These are phyloP conservation scores for Raddia guianensis DNA, from an alignment of 176 grass and related monocot species.

Conservation along the genomic window DNA sequence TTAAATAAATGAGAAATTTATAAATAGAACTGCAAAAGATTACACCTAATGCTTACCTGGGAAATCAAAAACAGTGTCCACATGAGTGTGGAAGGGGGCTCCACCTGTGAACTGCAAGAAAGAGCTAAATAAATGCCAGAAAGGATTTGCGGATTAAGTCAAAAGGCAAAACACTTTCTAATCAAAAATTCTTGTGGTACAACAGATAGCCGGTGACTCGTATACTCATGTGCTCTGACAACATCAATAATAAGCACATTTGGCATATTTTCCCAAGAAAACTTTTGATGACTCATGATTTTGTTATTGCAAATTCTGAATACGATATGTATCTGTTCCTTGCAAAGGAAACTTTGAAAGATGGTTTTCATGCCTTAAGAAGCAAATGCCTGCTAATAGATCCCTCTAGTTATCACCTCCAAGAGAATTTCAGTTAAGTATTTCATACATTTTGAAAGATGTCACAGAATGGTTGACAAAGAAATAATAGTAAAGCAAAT, in stretches of 20 bases:
- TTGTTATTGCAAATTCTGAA: slow-evolving; percentile 20
- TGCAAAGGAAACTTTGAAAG: slow-evolving; percentile 3
- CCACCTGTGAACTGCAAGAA: slow-evolving; percentile 66
- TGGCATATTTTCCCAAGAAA: not conserved
- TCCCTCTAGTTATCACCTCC: slow-evolving; percentile 16
- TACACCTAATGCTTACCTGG: slow-evolving; percentile 68
- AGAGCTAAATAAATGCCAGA: slow-evolving; percentile 13
- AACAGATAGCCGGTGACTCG: slow-evolving; percentile 1
- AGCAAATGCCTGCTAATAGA: not conserved
- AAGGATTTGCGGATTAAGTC: slow-evolving; percentile 19
- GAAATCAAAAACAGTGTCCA: slow-evolving; percentile 95
- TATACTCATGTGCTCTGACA: not conserved
- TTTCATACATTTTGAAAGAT: slow-evolving; percentile 16
- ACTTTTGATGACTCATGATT: slow-evolving; percentile 7
- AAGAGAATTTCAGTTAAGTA: slow-evolving; percentile 10
- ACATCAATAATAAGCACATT: slow-evolving; percentile 31
- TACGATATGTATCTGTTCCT: not conserved
- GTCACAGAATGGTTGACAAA: slow-evolving; percentile 9
- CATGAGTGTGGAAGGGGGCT: slow-evolving; percentile 91
- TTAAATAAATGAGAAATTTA: slow-evolving; percentile 21
- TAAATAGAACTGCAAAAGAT: slow-evolving; percentile 20
- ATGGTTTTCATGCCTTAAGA: not conserved
- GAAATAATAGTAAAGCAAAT: slow-evolving; percentile 2
- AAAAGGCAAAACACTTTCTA: slow-evolving; percentile 19
- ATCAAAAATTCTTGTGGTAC: not conserved